Evolutionary conservation across 495 filamentous ascomycete genomes (phyloP), one percentile per base, ranked within the genome.

Genomic region (Hypoxylon crocopeplum): DNA sequence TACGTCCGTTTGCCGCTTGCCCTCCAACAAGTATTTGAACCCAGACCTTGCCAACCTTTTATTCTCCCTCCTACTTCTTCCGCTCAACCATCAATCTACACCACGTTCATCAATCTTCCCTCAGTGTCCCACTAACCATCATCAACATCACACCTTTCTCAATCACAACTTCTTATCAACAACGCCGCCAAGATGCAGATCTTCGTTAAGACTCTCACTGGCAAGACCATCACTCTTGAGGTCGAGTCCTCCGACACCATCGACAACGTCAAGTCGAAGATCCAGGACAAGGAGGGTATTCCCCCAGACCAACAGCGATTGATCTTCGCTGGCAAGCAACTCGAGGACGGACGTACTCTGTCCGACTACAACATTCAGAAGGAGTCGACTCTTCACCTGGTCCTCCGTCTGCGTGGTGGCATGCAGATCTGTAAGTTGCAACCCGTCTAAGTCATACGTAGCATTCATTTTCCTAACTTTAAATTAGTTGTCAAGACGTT

Each of bases 201-300:
- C 73, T 98, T 84, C 65, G 84, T 86, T 58, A 86, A 86, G 79
- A 86, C 83, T 7, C 70, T 97, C 63, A 98, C 93, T 48, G 93
- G 93, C 75, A 98, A 98, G 90, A 98, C 93, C 81, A 98, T 98
- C 84, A 98, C 93, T 67, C 86, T 98, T 69, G 93, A 98, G 90
- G 94, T 98, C 15, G 93, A 98, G 83, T 96, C 91, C 54, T 92
- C 87, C 55, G 93, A 98, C 69, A 97, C 93, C 58, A 97, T 98
- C 81, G 94, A 98, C 82, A 98, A 97, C 69, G 93, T 98, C 66
- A 98, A 98, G 88, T 84, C 83, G 56, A 98, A 98, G 88, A 98
- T 98, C 47, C 93, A 98, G 77, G 93, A 98, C 74, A 98, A 98
- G 90, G 93, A 98, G 78, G 93, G 93, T 34, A 98, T 98, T 67